phyloP scores from a whole-genome alignment of 2,329 filamentous ascomycete species.

The Calcarisporium arbuscula region DNA sequence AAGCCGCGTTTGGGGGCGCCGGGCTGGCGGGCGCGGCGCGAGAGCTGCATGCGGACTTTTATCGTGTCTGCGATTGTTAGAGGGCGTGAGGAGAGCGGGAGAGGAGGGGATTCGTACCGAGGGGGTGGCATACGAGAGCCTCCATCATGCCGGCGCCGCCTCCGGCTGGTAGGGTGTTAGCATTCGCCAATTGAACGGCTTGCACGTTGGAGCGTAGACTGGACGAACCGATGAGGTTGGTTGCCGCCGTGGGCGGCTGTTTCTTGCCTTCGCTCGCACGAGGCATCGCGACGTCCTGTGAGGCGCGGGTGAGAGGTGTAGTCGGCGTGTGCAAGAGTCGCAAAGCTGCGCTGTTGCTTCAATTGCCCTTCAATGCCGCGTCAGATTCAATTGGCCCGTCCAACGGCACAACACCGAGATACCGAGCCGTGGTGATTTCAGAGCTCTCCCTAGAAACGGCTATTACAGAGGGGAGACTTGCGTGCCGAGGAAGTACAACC shows the following conservation, averaged over 20 bases:
- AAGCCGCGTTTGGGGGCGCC: conserved; percentile 87
- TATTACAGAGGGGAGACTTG: too few relatives aligned
- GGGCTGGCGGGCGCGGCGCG: conserved; percentile 72
- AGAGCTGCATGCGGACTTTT: conserved; percentile 99
- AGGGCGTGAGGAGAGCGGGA: conserved; percentile 6
- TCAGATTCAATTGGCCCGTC: too few relatives aligned
- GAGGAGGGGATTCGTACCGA: conserved; percentile 52
- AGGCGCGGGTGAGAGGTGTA: too few relatives aligned
- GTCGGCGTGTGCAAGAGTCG: too few relatives aligned
- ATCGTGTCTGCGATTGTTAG: conserved; percentile 64
- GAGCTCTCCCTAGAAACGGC: too few relatives aligned
- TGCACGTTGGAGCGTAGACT: conserved; percentile 4
- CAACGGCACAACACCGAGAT: too few relatives aligned
- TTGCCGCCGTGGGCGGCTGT: conserved; percentile 76
- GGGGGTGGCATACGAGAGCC: conserved; percentile 88
- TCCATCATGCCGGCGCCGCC: conserved; percentile 99
- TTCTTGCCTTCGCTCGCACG: conserved; percentile 41
- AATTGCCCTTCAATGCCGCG: too few relatives aligned
- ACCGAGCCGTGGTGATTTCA: too few relatives aligned
- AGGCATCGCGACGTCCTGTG: conserved; percentile 27
- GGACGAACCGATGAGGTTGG: conserved; percentile 77
- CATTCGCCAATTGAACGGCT: conserved; percentile 1
- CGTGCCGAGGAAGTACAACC: too few relatives aligned
- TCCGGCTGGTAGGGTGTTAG: conserved; percentile 56
- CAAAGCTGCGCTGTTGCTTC: too few relatives aligned